Conservation (phyloP, 345 rosid species). For the Ricinus communis region DNA sequence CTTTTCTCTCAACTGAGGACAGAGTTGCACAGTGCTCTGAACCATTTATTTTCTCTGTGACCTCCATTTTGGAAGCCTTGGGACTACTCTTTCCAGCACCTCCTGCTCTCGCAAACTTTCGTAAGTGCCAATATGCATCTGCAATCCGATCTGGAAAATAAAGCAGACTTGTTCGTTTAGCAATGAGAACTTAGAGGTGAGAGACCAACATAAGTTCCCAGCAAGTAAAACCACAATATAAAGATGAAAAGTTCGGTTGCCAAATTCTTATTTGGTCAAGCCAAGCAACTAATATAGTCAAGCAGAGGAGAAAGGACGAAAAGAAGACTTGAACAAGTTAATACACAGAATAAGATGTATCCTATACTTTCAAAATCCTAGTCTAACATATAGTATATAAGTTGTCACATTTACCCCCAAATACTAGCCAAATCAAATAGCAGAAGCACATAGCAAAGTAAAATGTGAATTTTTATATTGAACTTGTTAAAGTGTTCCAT, state of each 20-base stretch:
- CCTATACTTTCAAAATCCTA: too few species aligned
- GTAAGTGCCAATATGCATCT: slow-evolving; percentile 76
- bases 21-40: slow-evolving; percentile 20
- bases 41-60: slow-evolving; percentile 27
- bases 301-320: too few species aligned
- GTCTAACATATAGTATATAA: background rate
- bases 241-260: background rate
- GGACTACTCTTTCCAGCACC: slow-evolving; percentile 26
- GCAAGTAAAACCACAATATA: background rate
- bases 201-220: background rate
- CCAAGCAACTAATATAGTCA: background rate
- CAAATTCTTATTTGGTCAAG: background rate
- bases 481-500: too few species aligned
- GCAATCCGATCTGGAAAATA: slow-evolving; percentile 54
- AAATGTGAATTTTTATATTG: background rate
- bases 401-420: too few species aligned
- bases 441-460: background rate
- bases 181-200: background rate
- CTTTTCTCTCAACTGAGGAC: slow-evolving; percentile 26
- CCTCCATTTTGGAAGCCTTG: slow-evolving; percentile 31
- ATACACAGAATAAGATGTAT: too few species aligned
- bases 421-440: background rate
- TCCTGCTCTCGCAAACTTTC: slow-evolving; percentile 49
- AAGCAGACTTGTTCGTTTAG: background rate
- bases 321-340: too few species aligned